Evolutionary conservation across 2,329 filamentous ascomycete genomes (phyloP).

Genomic region (Talaromyces amestolkiae): DNA sequence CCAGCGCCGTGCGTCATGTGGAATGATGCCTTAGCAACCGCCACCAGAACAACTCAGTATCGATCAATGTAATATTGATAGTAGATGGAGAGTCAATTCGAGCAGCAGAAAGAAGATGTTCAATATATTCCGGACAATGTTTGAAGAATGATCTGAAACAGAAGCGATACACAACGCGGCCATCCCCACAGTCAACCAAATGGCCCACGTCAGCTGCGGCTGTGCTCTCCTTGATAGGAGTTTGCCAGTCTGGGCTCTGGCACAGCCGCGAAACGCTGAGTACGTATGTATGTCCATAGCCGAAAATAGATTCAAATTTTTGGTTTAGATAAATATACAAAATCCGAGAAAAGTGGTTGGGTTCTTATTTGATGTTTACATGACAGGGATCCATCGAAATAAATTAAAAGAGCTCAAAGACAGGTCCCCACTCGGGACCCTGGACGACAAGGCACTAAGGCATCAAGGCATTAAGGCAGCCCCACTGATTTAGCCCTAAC

Average conservation of each 20-base stretch:
- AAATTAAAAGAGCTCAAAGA: background rate
- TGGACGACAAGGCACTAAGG: background rate
- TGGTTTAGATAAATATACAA: too few relatives aligned
- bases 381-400: background rate
- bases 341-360: too few relatives aligned
- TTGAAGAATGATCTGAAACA: constrained; percentile 2
- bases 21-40: constrained; percentile 1
- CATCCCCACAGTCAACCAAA: constrained; percentile 4
- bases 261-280: background rate
- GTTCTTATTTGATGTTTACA: background rate
- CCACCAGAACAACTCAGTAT: background rate
- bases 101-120: background rate
- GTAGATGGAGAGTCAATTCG: background rate
- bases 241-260: background rate
- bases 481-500: background rate
- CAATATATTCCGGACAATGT: background rate
- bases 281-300: background rate
- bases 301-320: background rate
- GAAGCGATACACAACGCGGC: constrained; percentile 4
- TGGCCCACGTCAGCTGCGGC: constrained; percentile 10
- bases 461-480: background rate
- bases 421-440: background rate
- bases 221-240: constrained; percentile 2
- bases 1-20: background rate
- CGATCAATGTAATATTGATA: background rate